Base-by-base conservation (phyloP, 345 rosid genomes). In the Anastatica hierochuntica region DNA sequence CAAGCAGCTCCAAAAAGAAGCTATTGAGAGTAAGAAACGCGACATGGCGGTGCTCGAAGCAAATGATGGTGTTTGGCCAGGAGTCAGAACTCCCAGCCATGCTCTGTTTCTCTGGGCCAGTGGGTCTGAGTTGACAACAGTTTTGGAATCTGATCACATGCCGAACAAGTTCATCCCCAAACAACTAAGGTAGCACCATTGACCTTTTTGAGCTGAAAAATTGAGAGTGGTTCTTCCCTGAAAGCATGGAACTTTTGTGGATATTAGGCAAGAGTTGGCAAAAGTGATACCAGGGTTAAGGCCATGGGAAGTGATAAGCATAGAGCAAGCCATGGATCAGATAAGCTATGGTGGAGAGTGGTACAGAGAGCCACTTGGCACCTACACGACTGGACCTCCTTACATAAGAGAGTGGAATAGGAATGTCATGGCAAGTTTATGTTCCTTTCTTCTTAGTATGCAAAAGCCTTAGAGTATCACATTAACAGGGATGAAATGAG, bases 321-420 rank as follows among this genome's bases (percentile, higher is more conserved):
- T 84, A 41, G 97, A 86, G 76, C 95, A 90, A 75, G 97, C 97
- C 26, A 90, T 90, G 94, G 90, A 86, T 72, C 76, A 83, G 63
- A 76, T 90, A 35, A 83, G 80, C 16, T 90, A 79, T 57, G 81
- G 80, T 24, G 95, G 95, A 68, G 68, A 78, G 69, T 85, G 97
- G 95, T 85, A 79, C 62, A 82, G 97, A 27, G 85, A 76, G 49
- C 94, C 94, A 10, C 97, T 89, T 67, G 90, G 95, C 53, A 33
- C 79, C 21, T 76, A 72, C 67, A 69, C 75, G 3, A 81, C 90
- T 1, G 90, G 95, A 27, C 95, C 97, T 63, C 90, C 94, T 7
- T 90, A 85, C 24, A 5, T 21, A 2, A 21, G 24, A 21, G 5
- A 5, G 2, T 21, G 24, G 24, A 21, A 21, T 21, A 21, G 5